These are phyloP conservation scores for Stephanodiscus minutulus DNA, from an alignment of 108 stramenopile species.

Conservation along the genomic window DNA sequence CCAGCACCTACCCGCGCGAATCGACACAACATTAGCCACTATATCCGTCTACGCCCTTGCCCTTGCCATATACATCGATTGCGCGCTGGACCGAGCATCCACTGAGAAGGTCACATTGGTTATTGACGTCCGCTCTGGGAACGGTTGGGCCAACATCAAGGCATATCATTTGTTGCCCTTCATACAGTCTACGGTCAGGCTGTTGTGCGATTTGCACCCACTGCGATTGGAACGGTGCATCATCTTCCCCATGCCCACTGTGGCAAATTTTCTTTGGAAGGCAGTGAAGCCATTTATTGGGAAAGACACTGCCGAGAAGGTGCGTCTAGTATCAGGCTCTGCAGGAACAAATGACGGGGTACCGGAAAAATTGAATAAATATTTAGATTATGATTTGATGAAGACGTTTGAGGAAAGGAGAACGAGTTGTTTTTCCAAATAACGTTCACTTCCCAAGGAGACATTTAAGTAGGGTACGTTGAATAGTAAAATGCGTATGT, in stretches of 20 bases:
- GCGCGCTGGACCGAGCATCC: conserved; percentile 48
- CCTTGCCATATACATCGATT: conserved; percentile 66
- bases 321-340: conserved; percentile 52
- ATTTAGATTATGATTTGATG: conserved; percentile 51
- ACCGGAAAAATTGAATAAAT: conserved; percentile 47
- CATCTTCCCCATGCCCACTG: conserved; percentile 61
- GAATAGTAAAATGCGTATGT: not conserved
- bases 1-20: conserved; percentile 63
- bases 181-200: conserved; percentile 43
- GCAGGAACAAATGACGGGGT: conserved; percentile 44
- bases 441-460: not conserved
- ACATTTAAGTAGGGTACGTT: too few species aligned
- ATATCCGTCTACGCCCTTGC: conserved; percentile 57
- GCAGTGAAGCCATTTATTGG: conserved; percentile 55
- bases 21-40: conserved; percentile 58
- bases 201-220: conserved; percentile 51
- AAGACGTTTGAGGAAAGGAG: conserved; percentile 38
- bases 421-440: conserved; percentile 18
- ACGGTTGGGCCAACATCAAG: conserved; percentile 71
- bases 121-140: conserved; percentile 65
- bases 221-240: conserved; percentile 53
- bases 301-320: conserved; percentile 41
- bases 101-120: conserved; percentile 56
- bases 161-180: conserved; percentile 58
- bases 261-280: conserved; percentile 55